Evolutionary conservation across 352 stramenopile species (phyloP), one percentile per base, ranked within the genome.

Genomic region (Thalassiosira ordinaria): DNA sequence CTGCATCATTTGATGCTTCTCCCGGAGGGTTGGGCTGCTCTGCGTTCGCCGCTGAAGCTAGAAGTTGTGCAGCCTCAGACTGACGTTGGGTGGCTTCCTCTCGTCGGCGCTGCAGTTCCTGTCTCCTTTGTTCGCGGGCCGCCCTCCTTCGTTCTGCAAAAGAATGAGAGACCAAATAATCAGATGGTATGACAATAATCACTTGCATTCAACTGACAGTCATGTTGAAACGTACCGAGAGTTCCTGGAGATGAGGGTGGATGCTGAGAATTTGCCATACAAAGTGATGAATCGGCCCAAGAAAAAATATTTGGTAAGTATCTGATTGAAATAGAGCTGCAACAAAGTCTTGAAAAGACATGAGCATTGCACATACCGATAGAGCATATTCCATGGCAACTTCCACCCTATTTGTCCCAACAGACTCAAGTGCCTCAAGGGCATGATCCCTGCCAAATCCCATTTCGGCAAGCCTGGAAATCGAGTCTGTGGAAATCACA

Each of bases 311-410:
- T 47, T 47, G 39, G 4, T 47, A n/a, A 47, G 39, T n/a, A n/a
- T n/a, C n/a, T n/a, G n/a, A n/a, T n/a, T n/a, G n/a, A n/a, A n/a
- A n/a, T n/a, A n/a, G n/a, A n/a, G n/a, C n/a, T n/a, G n/a, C n/a
- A n/a, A n/a, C n/a, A n/a, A n/a, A n/a, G n/a, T n/a, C n/a, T n/a
- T n/a, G n/a, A n/a, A n/a, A n/a, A n/a, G n/a, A n/a, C n/a, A n/a
- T n/a, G n/a, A n/a, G n/a, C n/a, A n/a, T n/a, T n/a, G n/a, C n/a
- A n/a, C 49, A 8, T 59, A 59, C 49, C 49, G 92, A 90, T 18
- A 99, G 68, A 27, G 98, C 95, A 91, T 97, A 98, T 74, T 99
- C 96, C 96, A 98, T 98, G 0, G 95, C 97, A 39, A 98, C 77
- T 74, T 98, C 96, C 1, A 98, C 88, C 49, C 27, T 35, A 35